Percentiles rank a stretch among this genome's conserved stretches.
Conservation (phyloP, 768 basidiomycete genomes). For the Suillus placidus region DNA sequence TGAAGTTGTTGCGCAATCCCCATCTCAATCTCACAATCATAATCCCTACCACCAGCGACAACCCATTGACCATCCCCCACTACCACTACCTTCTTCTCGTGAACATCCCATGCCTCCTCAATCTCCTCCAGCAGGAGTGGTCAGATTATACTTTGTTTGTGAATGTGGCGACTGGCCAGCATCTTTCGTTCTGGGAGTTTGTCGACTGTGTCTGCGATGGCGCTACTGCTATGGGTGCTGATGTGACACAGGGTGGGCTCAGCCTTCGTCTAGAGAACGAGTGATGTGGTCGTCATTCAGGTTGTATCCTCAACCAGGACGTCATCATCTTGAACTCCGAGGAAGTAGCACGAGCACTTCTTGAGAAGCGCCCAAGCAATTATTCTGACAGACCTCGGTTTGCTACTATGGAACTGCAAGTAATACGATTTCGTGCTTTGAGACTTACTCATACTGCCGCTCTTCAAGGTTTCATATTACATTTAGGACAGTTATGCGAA, state of each 20-base stretch:
- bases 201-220: slow-evolving; percentile 52
- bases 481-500: slow-evolving; percentile 42
- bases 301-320: slow-evolving; percentile 40
- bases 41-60: too few relatives aligned
- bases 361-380: slow-evolving; percentile 45
- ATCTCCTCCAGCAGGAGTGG: slow-evolving; percentile 45
- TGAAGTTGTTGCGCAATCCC: too few relatives aligned
- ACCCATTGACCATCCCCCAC: too few relatives aligned
- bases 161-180: slow-evolving; percentile 53
- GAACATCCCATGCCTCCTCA: too few relatives aligned
- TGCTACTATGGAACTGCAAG: slow-evolving; percentile 43
- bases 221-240: slow-evolving; percentile 56
- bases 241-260: slow-evolving; percentile 17
- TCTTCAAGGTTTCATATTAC: slow-evolving; percentile 42
- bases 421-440: neutral
- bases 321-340: slow-evolving; percentile 38
- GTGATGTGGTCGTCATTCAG: neutral
- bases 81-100: too few relatives aligned
- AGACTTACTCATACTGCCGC: neutral
- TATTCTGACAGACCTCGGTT: slow-evolving; percentile 43
- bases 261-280: neutral
- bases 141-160: slow-evolving; percentile 59
- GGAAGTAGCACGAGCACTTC: slow-evolving; percentile 39
- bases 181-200: slow-evolving; percentile 51
- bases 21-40: too few relatives aligned